Conservation (phyloP, 2,329 filamentous ascomycete genomes). For the Colletotrichum eleusines region DNA sequence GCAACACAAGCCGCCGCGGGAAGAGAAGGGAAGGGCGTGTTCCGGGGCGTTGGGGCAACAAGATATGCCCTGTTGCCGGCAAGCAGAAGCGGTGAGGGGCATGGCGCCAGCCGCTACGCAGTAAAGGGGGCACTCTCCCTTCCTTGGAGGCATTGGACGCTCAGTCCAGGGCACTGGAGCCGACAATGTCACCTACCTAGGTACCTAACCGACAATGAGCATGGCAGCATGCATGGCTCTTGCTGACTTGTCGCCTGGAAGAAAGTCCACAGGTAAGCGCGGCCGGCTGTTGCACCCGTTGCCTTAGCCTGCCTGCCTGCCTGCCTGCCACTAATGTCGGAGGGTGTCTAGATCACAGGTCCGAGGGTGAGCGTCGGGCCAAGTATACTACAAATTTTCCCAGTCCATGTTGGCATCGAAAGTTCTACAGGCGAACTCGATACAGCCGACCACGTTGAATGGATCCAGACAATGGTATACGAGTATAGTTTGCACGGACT, state of each 20-base stretch:
- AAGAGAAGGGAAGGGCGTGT: slow-evolving; percentile 21
- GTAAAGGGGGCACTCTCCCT: neutral
- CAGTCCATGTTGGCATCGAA: neutral
- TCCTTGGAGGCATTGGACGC: slow-evolving; percentile 12
- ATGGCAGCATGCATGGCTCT: slow-evolving; percentile 10
- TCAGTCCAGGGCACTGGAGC: slow-evolving; percentile 23
- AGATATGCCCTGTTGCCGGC: neutral
- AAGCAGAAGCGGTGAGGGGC: slow-evolving; percentile 16
- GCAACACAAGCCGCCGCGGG: slow-evolving; percentile 20
- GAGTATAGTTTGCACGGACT: neutral
- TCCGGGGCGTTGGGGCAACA: slow-evolving; percentile 27
- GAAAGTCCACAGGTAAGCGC: neutral
- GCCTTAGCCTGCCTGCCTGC: neutral
- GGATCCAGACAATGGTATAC: neutral
- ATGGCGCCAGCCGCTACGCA: slow-evolving; percentile 8
- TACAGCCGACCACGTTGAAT: neutral
- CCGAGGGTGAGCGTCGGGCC: slow-evolving; percentile 5
- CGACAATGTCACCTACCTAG: slow-evolving; percentile 10
- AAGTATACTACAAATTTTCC: too few relatives aligned
- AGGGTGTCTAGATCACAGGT: neutral
- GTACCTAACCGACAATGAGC: slow-evolving; percentile 8
- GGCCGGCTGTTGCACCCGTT: neutral
- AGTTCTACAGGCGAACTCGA: neutral
- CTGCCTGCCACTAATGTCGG: neutral
- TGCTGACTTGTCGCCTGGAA: neutral